A percentile compares a stretch with the other conserved stretches of the same genome.
phyloP scores from a whole-genome alignment of 805 yeast genomes.

The Wickerhamomyces strasburgensis region DNA sequence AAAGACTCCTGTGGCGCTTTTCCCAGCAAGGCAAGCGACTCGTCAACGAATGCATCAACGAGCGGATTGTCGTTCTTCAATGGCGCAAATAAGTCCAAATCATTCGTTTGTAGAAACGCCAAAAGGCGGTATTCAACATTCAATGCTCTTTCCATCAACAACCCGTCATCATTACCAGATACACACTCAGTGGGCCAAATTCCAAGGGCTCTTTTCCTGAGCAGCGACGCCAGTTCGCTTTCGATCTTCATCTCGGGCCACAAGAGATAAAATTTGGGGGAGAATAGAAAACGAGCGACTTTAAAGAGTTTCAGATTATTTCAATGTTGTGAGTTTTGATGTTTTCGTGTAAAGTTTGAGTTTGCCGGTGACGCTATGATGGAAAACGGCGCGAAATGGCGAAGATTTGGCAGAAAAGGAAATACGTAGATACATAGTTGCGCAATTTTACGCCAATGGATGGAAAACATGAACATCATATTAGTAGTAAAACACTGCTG shows the following conservation, averaged over 20 bases:
- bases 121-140: constrained; percentile 3
- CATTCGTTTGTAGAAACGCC: background rate
- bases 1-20: background rate
- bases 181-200: background rate
- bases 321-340: too few species aligned
- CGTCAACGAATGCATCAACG: background rate
- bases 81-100: background rate
- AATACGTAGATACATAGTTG: too few species aligned
- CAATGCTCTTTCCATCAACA: background rate
- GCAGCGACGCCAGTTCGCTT: background rate
- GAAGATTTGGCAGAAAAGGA: too few species aligned
- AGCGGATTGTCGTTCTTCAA: background rate
- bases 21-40: background rate
- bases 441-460: too few species aligned
- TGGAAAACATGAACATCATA: too few species aligned
- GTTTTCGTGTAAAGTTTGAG: too few species aligned
- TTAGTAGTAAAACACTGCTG: too few species aligned
- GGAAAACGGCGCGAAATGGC: too few species aligned
- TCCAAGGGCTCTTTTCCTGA: background rate
- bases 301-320: too few species aligned
- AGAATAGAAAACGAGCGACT: too few species aligned
- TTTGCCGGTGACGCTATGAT: too few species aligned
- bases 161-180: background rate
- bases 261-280: too few species aligned
- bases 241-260: background rate